These are phyloP conservation scores for Cronartium quercuum DNA, from an alignment of 1,284 basidiomycete genomes.

Conservation along the genomic window DNA sequence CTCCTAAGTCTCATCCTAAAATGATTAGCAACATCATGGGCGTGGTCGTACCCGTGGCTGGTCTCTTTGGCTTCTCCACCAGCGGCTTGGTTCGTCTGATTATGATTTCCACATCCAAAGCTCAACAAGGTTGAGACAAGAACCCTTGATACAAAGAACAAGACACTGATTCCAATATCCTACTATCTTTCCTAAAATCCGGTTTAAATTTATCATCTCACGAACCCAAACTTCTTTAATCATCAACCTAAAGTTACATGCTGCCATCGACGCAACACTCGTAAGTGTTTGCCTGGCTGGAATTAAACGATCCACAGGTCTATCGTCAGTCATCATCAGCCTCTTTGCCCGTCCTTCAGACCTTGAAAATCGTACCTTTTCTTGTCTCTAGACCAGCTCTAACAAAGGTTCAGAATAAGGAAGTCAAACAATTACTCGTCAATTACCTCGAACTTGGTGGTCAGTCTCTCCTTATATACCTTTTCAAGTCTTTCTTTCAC, in stretches of 20 bases:
- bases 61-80: constrained; percentile 35
- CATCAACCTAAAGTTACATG: constrained; percentile 13
- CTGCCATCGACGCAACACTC: constrained; percentile 20
- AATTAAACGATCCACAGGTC: constrained; percentile 28
- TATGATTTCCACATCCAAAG: not conserved
- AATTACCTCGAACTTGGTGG: constrained; percentile 32
- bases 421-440: constrained; percentile 9
- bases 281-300: constrained; percentile 34
- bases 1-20: not conserved
- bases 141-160: not conserved
- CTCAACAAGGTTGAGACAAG: not conserved
- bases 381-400: constrained; percentile 16
- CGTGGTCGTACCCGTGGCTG: constrained; percentile 18
- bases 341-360: not conserved
- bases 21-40: constrained; percentile 30
- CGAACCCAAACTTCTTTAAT: not conserved
- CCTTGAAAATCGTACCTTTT: not conserved
- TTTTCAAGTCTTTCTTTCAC: not conserved
- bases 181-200: not conserved
- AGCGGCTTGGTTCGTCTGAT: constrained; percentile 19
- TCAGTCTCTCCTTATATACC: not conserved
- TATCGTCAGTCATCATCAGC: constrained; percentile 1
- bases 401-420: constrained; percentile 32
- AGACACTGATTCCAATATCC: not conserved
- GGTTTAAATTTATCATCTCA: not conserved